Evolutionary conservation across 768 basidiomycete species (phyloP).

Genomic region (Nevesoporus exiguus): DNA sequence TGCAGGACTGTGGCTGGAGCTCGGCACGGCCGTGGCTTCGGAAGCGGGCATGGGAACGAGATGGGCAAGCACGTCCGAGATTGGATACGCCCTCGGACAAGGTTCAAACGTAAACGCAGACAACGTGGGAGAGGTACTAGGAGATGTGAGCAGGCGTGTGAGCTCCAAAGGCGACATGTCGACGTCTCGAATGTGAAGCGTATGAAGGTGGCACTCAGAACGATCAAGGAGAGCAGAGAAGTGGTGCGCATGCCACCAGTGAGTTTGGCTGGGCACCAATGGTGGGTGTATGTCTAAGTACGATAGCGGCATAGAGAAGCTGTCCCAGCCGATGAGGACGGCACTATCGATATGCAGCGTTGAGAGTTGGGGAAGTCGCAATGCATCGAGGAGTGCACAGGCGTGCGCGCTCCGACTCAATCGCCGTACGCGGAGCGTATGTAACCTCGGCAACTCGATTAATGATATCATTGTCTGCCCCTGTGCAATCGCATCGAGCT

Average conservation of each 20-base stretch:
- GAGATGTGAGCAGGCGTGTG: slow-evolving; percentile 16
- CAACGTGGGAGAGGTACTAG: slow-evolving; percentile 14
- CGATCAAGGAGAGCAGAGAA: slow-evolving; percentile 24
- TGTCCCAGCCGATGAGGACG: slow-evolving; percentile 17
- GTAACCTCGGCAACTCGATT: slow-evolving; percentile 19
- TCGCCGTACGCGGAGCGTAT: slow-evolving; percentile 24
- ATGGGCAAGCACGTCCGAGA: slow-evolving; percentile 18
- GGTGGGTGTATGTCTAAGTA: slow-evolving; percentile 14
- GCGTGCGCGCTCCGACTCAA: slow-evolving; percentile 17
- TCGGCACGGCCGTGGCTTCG: neutral
- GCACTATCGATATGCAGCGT: slow-evolving; percentile 23
- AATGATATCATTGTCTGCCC: neutral
- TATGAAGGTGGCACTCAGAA: slow-evolving; percentile 17
- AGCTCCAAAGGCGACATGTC: slow-evolving; percentile 25
- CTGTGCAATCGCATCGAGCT: slow-evolving; percentile 5
- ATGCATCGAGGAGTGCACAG: slow-evolving; percentile 16
- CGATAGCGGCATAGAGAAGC: neutral
- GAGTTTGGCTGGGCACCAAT: neutral
- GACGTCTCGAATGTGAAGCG: slow-evolving; percentile 19
- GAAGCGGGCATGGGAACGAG: neutral
- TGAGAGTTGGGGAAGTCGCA: slow-evolving; percentile 23
- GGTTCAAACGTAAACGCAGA: slow-evolving; percentile 25
- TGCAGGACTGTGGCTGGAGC: neutral
- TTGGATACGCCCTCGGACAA: slow-evolving; percentile 16
- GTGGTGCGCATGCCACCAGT: slow-evolving; percentile 23